A percentile compares a stretch with the other conserved stretches of the same genome.
Conservation (phyloP, 2,329 filamentous ascomycete genomes). For the Alternaria dauci region DNA sequence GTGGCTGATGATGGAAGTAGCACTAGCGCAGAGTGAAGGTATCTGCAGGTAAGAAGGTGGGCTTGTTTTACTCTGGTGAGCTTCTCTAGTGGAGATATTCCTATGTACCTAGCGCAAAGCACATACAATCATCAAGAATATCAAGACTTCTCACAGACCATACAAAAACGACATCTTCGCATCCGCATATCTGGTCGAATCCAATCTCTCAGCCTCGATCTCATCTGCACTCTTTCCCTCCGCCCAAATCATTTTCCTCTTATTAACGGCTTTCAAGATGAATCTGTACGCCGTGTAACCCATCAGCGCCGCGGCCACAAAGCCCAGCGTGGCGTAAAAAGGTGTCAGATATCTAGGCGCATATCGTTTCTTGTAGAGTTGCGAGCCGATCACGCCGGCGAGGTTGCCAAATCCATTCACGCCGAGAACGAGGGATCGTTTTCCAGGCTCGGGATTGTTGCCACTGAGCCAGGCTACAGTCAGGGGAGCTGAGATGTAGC, state of each 20-base stretch:
- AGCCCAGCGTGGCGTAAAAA: conserved; percentile 33
- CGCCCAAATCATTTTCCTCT: conserved; percentile 19
- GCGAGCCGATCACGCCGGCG: conserved; percentile 32
- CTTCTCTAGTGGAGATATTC: neutral
- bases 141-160: conserved; percentile 18
- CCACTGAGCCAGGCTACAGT: conserved; percentile 37
- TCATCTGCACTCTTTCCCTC: conserved; percentile 21
- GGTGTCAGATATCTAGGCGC: conserved; percentile 30
- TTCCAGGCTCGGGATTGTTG: conserved; percentile 34
- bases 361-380: conserved; percentile 29
- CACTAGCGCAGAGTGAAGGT: neutral
- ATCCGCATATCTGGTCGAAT: conserved; percentile 30
- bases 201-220: conserved; percentile 29
- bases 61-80: neutral
- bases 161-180: conserved; percentile 39
- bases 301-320: conserved; percentile 29
- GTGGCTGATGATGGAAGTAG: conserved; percentile 1
- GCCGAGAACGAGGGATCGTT: conserved; percentile 30
- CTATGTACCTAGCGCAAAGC: neutral
- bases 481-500: conserved; percentile 33
- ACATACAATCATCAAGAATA: neutral
- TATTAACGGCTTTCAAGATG: conserved; percentile 27
- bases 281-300: conserved; percentile 33
- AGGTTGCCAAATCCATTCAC: conserved; percentile 39
- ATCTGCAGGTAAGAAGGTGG: neutral